A percentile compares a stretch with the other conserved stretches of the same genome.
Conservation (phyloP, 306 rosid species). For the Cyclanthera cordifolia region DNA sequence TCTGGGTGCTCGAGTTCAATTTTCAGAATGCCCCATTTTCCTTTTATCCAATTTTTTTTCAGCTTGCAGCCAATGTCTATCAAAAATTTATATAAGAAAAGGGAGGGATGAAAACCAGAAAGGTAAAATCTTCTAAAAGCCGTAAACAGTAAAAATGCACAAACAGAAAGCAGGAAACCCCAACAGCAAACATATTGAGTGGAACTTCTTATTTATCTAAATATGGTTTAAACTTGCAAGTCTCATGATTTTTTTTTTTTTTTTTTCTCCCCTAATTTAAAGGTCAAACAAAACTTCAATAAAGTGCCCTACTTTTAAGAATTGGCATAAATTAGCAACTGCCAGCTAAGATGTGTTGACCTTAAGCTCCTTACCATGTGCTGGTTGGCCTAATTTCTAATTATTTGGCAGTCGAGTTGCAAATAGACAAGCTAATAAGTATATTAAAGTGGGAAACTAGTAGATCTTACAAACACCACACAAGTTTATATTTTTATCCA, state of each 20-base stretch:
- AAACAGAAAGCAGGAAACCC: too few relatives aligned
- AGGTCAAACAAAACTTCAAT: not conserved
- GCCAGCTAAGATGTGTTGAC: not conserved
- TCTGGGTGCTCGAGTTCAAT: conserved; percentile 43
- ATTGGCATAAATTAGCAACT: not conserved
- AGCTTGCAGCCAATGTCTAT: too few relatives aligned
- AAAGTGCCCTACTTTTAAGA: not conserved
- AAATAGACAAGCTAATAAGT: not conserved
- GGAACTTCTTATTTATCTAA: too few relatives aligned
- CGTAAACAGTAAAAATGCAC: too few relatives aligned
- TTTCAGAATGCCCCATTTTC: conserved; percentile 12
- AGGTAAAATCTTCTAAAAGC: too few relatives aligned
- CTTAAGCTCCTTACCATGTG: not conserved
- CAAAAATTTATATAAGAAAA: too few relatives aligned
- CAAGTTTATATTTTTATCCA: not conserved
- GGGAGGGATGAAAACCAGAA: too few relatives aligned
- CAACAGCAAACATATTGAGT: too few relatives aligned
- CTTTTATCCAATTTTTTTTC: too few relatives aligned
- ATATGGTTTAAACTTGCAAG: not conserved
- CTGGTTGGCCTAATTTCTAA: not conserved
- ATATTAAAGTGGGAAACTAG: not conserved
- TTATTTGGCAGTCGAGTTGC: not conserved
- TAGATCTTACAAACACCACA: not conserved
- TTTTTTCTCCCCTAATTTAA: not conserved
- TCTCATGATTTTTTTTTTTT: too few relatives aligned